Evolutionary conservation across 345 rosid genomes (phyloP).

Genomic region (Salix suchowensis): DNA sequence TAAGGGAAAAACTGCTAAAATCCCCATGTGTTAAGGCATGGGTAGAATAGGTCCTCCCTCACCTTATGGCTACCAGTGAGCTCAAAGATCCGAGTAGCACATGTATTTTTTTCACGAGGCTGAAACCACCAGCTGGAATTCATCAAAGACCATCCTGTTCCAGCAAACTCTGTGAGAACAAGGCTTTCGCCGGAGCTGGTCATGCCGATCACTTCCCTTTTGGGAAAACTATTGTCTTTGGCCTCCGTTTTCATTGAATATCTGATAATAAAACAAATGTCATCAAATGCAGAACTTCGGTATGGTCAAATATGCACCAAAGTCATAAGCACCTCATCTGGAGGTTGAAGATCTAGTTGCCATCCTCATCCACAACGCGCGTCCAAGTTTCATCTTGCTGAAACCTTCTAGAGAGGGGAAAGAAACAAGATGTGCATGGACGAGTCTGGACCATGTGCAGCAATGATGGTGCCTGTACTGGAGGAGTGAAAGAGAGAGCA

Average conservation of each 20-base stretch:
- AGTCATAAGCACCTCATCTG: slow-evolving; percentile 21
- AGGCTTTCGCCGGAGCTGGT: slow-evolving; percentile 6
- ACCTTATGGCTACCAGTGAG: slow-evolving; percentile 15
- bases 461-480: slow-evolving; percentile 18
- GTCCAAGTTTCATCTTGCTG: neutral
- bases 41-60: neutral
- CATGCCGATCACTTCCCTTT: slow-evolving; percentile 12
- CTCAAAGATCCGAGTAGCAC: neutral
- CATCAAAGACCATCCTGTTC: slow-evolving; percentile 19
- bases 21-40: neutral
- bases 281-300: neutral
- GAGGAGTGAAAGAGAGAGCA: slow-evolving; percentile 30
- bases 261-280: neutral
- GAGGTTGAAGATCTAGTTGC: slow-evolving; percentile 13
- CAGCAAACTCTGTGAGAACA: slow-evolving; percentile 20
- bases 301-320: neutral
- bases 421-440: too few species aligned
- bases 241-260: neutral
- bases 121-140: slow-evolving; percentile 12
- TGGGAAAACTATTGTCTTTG: neutral
- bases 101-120: neutral
- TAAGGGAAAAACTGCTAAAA: neutral
- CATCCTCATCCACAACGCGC: slow-evolving; percentile 10
- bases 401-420: too few species aligned
- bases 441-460: slow-evolving; percentile 10